Base-by-base conservation (phyloP, 2,329 filamentous ascomycete genomes). In the Aureobasidium pullulans region DNA sequence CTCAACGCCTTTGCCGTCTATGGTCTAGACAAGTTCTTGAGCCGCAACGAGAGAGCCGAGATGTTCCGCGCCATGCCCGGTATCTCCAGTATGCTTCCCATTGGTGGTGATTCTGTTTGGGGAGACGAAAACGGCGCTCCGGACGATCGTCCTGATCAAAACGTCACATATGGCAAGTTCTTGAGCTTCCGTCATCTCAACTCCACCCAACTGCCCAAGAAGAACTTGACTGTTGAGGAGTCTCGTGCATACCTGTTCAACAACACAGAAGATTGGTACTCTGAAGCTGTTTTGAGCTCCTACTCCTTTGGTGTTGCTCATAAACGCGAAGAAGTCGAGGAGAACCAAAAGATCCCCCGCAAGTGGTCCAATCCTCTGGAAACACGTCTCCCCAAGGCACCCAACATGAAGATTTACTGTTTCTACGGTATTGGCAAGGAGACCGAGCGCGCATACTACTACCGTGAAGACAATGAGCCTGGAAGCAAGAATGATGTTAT, bases 281-380 rank as follows among this genome's bases (percentile, higher is more conserved):
- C 81, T 62, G 77, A 88, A 34, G 85, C 88, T 70, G 79, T 96
- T 10, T 77, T 82, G 57, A 76, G 78, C 8, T 89, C 85, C 70
- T 99, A 96, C 75, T 96, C 92, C 1, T 88, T 91, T 60, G 94
- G 93, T 11, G 80, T 99, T 29, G 94, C 94, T 0, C 86, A 90
- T 63, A 94, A 89, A 0, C 79, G 77, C 6, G 81, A 81, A 9
- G 87, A 96, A 73, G 90, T 99, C 0, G 88, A 96, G 68, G 84
- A 81, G 54, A 80, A 80, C 64, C 73, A 78, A 56, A 63, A 63
- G 36, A 72, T 77, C n/a, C 77, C 77, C 1, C 66, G 71, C 0
- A 99, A 95, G 70, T 99, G 94, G 94, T 84, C 96, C 62, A 99
- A 99, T 69, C 94, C 94, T 0, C 83, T 97, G 1, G 93, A 97